Evolutionary conservation across 148 eudicot genomes (phyloP), one percentile per base, ranked within the genome.

Genomic region (Camellia sinensis): DNA sequence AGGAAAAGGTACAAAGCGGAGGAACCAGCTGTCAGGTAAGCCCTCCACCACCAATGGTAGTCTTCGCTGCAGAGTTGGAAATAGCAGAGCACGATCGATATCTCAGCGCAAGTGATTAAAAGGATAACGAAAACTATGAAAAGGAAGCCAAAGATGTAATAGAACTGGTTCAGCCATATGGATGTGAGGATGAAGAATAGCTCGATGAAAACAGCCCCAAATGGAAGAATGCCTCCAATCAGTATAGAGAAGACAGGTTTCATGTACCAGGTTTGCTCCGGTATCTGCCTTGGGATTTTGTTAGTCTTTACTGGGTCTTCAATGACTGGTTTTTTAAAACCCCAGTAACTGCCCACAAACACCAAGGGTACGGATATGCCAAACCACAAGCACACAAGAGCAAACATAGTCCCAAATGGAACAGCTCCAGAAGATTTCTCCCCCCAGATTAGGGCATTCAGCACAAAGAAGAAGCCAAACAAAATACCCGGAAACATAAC

Each of bases 21-120:
- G 29, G 86, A 78, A 14, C 88, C 88, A 7, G 88, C 82, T 11
- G 84, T 86, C 65, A 86, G 78, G 78, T 83, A 83, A 52, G 86
- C 80, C 78, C 86, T 73, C 88, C 88, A 86, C 88, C 88, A 86
- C 88, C 88, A 86, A 56, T 81, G 79, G 78, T 86, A 86, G 70
- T 86, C 88, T 65, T 86, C 88, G 69, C 78, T 83, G 77, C 88
- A 86, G 56, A 86, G 73, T 76, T 86, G 88, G 75, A 86, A 86
- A 84, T 86, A 86, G 85, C 85, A 83, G 4, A 83, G 75, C 6
- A 86, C 88, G 10, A 86, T 79, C 0, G 84, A 80, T 69, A 86
- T 86, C 86, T 86, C 86, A 13, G 86, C 88, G 14, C 88, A 86
- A 0, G 88, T 86, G 44, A 83, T 71, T 68, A 86, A 2, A 53